Evolutionary conservation across 176 grass and related monocot species (phyloP).

Genomic region (Alloteropsis semialata): DNA sequence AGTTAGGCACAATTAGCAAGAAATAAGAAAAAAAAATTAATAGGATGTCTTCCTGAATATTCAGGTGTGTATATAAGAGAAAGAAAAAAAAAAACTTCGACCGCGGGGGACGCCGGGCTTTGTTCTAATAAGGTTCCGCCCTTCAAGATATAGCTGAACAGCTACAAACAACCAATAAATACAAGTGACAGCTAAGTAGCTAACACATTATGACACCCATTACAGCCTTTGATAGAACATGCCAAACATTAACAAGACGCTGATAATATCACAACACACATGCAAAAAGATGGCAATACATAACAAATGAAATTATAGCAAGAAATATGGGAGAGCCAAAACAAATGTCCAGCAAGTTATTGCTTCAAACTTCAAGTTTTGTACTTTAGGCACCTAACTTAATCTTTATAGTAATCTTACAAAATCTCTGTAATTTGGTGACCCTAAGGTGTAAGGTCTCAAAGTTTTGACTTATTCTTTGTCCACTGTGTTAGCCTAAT

Average conservation of each 20-base stretch:
- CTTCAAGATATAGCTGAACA: constrained; percentile 4
- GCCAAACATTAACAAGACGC: background rate
- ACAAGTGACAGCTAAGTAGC: background rate
- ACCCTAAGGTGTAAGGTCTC: background rate
- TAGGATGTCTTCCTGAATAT: background rate
- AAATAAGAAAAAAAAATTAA: background rate
- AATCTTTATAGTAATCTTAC: background rate
- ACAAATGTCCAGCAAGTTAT: background rate
- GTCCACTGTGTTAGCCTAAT: background rate
- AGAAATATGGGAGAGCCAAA: background rate
- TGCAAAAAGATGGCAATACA: background rate
- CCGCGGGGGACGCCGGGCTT: too few species aligned
- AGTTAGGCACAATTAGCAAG: background rate
- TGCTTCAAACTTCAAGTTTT: background rate
- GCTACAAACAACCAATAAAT: background rate
- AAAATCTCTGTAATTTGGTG: background rate
- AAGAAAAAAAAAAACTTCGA: too few species aligned
- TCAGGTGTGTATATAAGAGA: too few species aligned
- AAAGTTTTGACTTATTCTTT: background rate
- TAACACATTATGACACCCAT: background rate
- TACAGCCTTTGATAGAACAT: background rate
- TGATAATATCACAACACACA: background rate
- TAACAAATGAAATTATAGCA: background rate
- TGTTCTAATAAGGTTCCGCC: too few species aligned
- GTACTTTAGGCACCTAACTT: background rate